phyloP scores from a whole-genome alignment of 2,329 filamentous ascomycete species.

The Volutella citrinella region DNA sequence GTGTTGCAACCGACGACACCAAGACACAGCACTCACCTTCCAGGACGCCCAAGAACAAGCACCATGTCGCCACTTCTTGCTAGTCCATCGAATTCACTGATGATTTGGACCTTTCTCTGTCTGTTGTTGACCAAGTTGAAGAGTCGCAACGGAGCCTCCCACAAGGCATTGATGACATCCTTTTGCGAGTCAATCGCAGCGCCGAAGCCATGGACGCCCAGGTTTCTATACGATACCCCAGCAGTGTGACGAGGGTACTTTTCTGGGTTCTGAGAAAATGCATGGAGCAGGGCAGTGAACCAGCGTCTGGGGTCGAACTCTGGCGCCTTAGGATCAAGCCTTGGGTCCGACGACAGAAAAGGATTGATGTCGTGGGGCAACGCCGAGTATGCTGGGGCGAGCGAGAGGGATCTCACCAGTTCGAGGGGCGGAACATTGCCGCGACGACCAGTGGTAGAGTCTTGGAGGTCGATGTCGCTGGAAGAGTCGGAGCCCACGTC shows the following conservation, averaged over 20 bases:
- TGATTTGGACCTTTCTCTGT: constrained; percentile 11
- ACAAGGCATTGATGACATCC: constrained; percentile 11
- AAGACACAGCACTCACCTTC: constrained; percentile 10
- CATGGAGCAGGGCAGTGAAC: constrained; percentile 12
- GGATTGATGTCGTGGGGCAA: constrained; percentile 7
- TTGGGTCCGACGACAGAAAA: constrained; percentile 9
- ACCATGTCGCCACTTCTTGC: constrained; percentile 14
- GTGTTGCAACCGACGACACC: neutral
- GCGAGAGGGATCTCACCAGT: constrained; percentile 16
- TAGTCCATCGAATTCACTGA: constrained; percentile 13
- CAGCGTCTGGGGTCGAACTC: constrained; percentile 10
- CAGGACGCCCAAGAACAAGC: constrained; percentile 14
- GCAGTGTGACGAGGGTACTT: constrained; percentile 15
- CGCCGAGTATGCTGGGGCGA: constrained; percentile 10
- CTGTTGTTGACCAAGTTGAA: constrained; percentile 3
- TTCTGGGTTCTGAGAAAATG: constrained; percentile 14
- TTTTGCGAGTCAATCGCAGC: constrained; percentile 12
- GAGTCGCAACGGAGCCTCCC: constrained; percentile 6
- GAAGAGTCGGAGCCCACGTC: no score
- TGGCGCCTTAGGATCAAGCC: constrained; percentile 12
- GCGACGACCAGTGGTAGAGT: constrained; percentile 6
- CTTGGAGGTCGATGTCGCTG: neutral
- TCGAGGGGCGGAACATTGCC: constrained; percentile 7
- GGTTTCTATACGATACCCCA: constrained; percentile 12
- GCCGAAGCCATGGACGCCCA: constrained; percentile 12